Evolutionary conservation across 2,329 filamentous ascomycete species (phyloP).

Genomic region (Exophiala viscosa): DNA sequence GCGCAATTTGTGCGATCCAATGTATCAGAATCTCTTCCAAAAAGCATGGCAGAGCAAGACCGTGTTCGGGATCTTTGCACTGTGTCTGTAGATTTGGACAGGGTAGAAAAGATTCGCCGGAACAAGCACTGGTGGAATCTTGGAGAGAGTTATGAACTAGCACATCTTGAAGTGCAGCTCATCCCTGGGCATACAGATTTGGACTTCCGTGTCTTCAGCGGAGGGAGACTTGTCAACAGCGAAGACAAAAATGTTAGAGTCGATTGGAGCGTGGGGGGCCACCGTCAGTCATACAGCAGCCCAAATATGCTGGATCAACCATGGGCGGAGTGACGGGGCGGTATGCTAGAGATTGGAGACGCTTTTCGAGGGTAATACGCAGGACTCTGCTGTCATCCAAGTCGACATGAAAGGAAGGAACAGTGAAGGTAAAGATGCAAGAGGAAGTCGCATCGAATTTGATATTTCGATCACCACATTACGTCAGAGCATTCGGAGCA

Average conservation of each 20-base stretch:
- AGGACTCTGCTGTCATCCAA: too few relatives aligned
- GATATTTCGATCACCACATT: too few relatives aligned
- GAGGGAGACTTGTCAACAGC: slow-evolving; percentile 29
- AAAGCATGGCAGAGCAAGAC: slow-evolving; percentile 26
- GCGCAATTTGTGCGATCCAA: slow-evolving; percentile 36
- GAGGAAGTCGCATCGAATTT: too few relatives aligned
- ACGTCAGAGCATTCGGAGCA: too few relatives aligned
- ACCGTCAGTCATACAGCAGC: too few relatives aligned
- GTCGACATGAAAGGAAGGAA: too few relatives aligned
- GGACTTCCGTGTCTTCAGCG: slow-evolving; percentile 35
- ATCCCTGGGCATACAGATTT: slow-evolving; percentile 36
- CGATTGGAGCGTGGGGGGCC: slow-evolving; percentile 26
- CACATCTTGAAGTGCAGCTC: slow-evolving; percentile 33
- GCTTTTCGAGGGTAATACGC: too few relatives aligned
- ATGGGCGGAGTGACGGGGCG: too few relatives aligned
- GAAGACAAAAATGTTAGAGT: slow-evolving; percentile 34
- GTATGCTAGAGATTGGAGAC: too few relatives aligned
- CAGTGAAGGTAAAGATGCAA: too few relatives aligned
- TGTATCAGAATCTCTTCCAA: slow-evolving; percentile 26
- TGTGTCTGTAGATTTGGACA: slow-evolving; percentile 30
- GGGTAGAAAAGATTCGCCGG: slow-evolving; percentile 34
- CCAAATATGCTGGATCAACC: too few relatives aligned
- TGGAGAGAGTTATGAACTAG: slow-evolving; percentile 33
- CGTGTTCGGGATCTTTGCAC: slow-evolving; percentile 32
- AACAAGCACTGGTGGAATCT: slow-evolving; percentile 36